Conservation (phyloP, 441 rosid genomes). For the Populus tomentosa region DNA sequence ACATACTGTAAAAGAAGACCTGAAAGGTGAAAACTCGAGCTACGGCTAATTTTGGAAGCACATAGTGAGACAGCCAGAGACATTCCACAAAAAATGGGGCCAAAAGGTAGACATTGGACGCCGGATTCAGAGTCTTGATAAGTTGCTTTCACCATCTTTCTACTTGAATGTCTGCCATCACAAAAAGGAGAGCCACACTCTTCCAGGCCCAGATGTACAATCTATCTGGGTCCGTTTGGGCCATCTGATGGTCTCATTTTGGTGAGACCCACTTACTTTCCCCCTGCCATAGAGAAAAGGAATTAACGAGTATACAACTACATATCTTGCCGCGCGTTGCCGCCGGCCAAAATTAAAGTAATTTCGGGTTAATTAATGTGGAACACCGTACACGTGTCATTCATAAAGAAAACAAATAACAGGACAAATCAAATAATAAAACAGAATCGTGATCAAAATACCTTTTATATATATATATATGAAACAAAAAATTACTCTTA, state of each 20-base stretch:
- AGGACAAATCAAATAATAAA: too few relatives aligned
- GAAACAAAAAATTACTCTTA: too few relatives aligned
- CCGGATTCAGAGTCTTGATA: not conserved
- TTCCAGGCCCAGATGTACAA: constrained; percentile 12
- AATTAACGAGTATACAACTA: not conserved
- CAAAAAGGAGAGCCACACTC: not conserved
- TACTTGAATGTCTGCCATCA: not conserved
- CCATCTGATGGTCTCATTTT: not conserved
- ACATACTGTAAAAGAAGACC: not conserved
- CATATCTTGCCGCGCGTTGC: too few relatives aligned
- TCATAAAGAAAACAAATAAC: too few relatives aligned
- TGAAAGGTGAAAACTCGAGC: not conserved
- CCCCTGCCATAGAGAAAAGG: not conserved
- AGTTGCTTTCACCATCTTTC: constrained; percentile 20
- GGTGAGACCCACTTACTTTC: constrained; percentile 16
- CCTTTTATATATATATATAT: too few relatives aligned
- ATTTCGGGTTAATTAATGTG: too few relatives aligned
- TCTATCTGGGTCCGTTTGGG: constrained; percentile 3
- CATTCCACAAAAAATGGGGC: not conserved
- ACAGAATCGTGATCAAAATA: too few relatives aligned
- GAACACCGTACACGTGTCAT: too few relatives aligned
- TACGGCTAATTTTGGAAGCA: not conserved
- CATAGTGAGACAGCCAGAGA: not conserved
- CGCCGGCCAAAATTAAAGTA: too few relatives aligned
- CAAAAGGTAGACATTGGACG: not conserved